These are phyloP conservation scores for Fusarium sp. DNA, from an alignment of 2,329 filamentous ascomycete species.

Conservation along the genomic window DNA sequence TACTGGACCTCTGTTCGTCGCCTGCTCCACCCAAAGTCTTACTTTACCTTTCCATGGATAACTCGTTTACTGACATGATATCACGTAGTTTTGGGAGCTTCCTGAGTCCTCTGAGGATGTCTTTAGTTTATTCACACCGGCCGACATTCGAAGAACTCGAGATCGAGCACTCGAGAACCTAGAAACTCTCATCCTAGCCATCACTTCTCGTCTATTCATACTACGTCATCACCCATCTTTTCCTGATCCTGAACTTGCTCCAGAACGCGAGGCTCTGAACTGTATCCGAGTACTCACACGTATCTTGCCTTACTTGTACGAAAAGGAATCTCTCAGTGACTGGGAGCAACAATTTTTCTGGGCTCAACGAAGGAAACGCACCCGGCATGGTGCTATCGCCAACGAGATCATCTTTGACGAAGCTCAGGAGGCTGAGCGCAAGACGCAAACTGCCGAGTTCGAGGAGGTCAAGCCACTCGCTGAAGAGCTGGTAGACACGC, in stretches of 20 bases:
- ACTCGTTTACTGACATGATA: slow-evolving; percentile 31
- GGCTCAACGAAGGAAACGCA: slow-evolving; percentile 77
- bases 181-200: slow-evolving; percentile 84
- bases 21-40: slow-evolving; percentile 12
- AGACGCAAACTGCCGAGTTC: slow-evolving; percentile 67
- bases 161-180: slow-evolving; percentile 87
- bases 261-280: slow-evolving; percentile 89
- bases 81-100: slow-evolving; percentile 88
- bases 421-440: slow-evolving; percentile 61
- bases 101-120: slow-evolving; percentile 96
- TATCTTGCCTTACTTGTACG: slow-evolving; percentile 89
- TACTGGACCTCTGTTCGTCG: slow-evolving; percentile 91
- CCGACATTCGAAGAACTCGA: slow-evolving; percentile 86
- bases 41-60: neutral
- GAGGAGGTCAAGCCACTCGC: slow-evolving; percentile 88
- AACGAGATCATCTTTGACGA: slow-evolving; percentile 88
- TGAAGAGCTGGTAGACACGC: slow-evolving; percentile 90
- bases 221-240: slow-evolving; percentile 91
- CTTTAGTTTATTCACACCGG: slow-evolving; percentile 92
- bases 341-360: slow-evolving; percentile 98
- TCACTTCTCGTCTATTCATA: slow-evolving; percentile 83
- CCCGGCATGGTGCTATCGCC: slow-evolving; percentile 70
- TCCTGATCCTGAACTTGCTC: slow-evolving; percentile 84
- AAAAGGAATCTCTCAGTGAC: slow-evolving; percentile 79
- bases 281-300: slow-evolving; percentile 92